Conservation (phyloP, 805 yeast genomes). For the Zygosaccharomyces lentus region DNA sequence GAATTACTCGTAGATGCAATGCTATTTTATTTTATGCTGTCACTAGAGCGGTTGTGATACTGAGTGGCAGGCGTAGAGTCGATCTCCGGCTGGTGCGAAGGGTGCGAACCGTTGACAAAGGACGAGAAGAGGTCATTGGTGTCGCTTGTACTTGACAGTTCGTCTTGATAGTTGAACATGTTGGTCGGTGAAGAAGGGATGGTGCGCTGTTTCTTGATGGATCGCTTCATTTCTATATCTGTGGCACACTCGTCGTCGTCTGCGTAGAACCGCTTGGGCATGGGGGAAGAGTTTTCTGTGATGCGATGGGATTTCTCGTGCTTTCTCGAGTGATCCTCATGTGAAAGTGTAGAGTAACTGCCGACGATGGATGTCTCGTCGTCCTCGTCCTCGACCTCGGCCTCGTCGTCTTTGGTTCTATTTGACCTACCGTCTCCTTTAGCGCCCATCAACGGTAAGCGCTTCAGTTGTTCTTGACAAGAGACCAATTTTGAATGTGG, state of each 20-base stretch:
- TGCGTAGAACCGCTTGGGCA: slow-evolving; percentile 3
- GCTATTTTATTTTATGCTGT: slow-evolving; percentile 8
- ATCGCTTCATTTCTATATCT: slow-evolving; percentile 15
- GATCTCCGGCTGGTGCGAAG: slow-evolving; percentile 14
- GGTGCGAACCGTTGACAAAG: slow-evolving; percentile 17
- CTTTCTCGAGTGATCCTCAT: slow-evolving; percentile 10
- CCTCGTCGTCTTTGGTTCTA: slow-evolving; percentile 12
- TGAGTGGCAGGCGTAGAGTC: slow-evolving; percentile 30
- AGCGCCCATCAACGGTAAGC: slow-evolving; percentile 26
- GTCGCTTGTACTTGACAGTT: slow-evolving; percentile 14
- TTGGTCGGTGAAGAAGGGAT: slow-evolving; percentile 35
- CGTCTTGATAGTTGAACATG: slow-evolving; percentile 26
- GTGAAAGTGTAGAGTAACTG: slow-evolving; percentile 20
- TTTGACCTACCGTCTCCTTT: neutral
- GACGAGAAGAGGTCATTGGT: slow-evolving; percentile 26
- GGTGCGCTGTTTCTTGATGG: slow-evolving; percentile 23
- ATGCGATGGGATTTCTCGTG: slow-evolving; percentile 1
- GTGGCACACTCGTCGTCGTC: slow-evolving; percentile 8
- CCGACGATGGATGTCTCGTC: slow-evolving; percentile 19
- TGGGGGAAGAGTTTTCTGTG: slow-evolving; percentile 11
- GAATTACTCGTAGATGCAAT: slow-evolving; percentile 5
- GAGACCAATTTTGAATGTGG: slow-evolving; percentile 15
- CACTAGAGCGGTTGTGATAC: slow-evolving; percentile 17
- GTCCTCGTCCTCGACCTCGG: slow-evolving; percentile 26
- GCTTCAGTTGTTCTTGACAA: slow-evolving; percentile 31